Evolutionary conservation across 148 eudicot genomes (phyloP), one percentile per base, ranked within the genome.

Genomic region (Dianthus caryophyllus): DNA sequence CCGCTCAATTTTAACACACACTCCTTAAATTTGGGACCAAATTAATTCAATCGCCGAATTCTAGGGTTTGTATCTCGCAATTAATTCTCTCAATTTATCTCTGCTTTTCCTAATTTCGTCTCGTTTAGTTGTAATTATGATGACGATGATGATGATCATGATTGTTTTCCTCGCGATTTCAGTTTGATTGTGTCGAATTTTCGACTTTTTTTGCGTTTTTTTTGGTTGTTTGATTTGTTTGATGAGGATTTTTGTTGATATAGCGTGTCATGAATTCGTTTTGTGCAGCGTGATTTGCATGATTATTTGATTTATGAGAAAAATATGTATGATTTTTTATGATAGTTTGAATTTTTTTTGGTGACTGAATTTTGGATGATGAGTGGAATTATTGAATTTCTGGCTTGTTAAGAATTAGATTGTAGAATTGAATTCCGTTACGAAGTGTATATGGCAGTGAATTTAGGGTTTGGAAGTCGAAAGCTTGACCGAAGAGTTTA

Each of bases 1-100:
- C 58, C 58, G 29, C 58, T 22, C 58, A 10, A 10, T 8, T 25
- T 22, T n/a, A n/a, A n/a, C 13, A 20, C 56, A 1, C 36, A 36
- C 36, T 26, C 20, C 38, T 27, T 15, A 14, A 27, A 20, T 58
- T n/a, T 7, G 39, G 41, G 46, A 36, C 64, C 0, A 38, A 31
- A 21, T n/a, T 30, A 5, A 31, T 61, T 39, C 49, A 12, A 7
- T 39, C 29, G 27, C 20, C 26, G 12, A 61, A 20, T 61, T 61
- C 65, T 39, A 61, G 65, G 66, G 66, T 63, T 63, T 46, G 66
- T 63, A 25, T 44, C 52, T 63, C 36, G 5, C 48, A 26, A 26
- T n/a, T 33, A 18, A 18, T 61, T 61, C 25, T 31, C 27, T 17
- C 24, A 1, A 17, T 31, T 58, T 31, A 20, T 13, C 17, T 21